Base-by-base conservation (phyloP, 345 rosid species). In the Aegle marmelos region DNA sequence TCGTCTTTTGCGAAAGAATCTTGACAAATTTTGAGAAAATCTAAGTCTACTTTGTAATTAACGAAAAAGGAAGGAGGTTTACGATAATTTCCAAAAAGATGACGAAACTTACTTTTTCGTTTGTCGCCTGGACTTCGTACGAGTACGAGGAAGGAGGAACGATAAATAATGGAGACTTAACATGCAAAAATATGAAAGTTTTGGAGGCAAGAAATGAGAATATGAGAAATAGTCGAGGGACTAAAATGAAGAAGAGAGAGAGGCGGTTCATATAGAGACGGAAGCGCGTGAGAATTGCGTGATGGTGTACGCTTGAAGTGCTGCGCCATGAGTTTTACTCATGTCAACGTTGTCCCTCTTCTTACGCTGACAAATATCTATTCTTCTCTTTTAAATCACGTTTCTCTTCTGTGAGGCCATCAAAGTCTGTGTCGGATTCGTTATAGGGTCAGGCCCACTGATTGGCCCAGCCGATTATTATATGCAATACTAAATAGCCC, bases 271-370 rank as follows among this genome's bases (percentile, higher is more conserved):
- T 60, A 86, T 77, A 31, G 84, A 81, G 84, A 81, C 27, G 54
- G 78, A 54, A 72, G 88, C 85, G 82, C 81, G 97, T 86, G 94
- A 83, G 62, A 72, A 79, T 84, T 88, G 97, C 98, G 97, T 92
- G 94, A 88, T 76, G 31, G 81, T 66, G 82, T 79, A 83, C 83
- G 94, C 79, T 68, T 24, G 76, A 62, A 68, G 75, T 80, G 79
- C 74, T 75, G 76, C 77, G 85, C 90, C 97, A 85, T 86, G 86
- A 78, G 93, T 66, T 85, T 36, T 84, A 63, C 97, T 79, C 94
- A 64, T 82, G 94, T 81, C 92, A 9, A 56, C 86, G 85, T 83
- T 85, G 85, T 82, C 89, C 60, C 80, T 6, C 50, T 57, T 63
- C 81, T 61, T 59, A 80, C 59, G 68, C 79, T 85, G 80, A 88